These are phyloP conservation scores for Kodamaea sp. DNA, from an alignment of 1,139 yeast genomes.

Conservation along the genomic window DNA sequence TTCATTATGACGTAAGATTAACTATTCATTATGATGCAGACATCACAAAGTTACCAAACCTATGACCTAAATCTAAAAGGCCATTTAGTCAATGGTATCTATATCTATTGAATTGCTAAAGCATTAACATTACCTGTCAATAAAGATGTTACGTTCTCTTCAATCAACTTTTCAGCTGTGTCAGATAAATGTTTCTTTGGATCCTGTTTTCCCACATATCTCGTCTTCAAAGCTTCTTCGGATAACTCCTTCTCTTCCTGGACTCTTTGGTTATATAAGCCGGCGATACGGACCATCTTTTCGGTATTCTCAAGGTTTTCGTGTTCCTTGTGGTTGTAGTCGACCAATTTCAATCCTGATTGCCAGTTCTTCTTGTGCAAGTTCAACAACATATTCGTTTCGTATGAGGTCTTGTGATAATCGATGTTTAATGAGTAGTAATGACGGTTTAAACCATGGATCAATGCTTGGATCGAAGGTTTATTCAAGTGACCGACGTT, in stretches of 20 bases:
- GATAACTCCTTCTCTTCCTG: conserved; percentile 88
- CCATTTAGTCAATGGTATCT: too few relatives aligned
- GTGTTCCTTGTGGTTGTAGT: conserved; percentile 78
- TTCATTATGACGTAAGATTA: too few relatives aligned
- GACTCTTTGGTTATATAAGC: conserved; percentile 85
- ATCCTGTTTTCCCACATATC: conserved; percentile 98
- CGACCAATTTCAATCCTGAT: conserved; percentile 78
- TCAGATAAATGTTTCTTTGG: conserved; percentile 96
- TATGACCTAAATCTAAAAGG: too few relatives aligned
- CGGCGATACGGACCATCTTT: conserved; percentile 86
- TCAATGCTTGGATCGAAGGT: conserved; percentile 96
- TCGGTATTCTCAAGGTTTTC: conserved; percentile 72
- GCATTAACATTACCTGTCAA: conserved; percentile 89
- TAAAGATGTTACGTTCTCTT: conserved; percentile 85
- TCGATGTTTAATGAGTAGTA: conserved; percentile 94
- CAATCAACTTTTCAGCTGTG: conserved; percentile 82
- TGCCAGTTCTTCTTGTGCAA: conserved; percentile 97
- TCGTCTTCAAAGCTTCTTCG: conserved; percentile 87
- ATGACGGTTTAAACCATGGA: conserved; percentile 96
- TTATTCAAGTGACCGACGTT: conserved; percentile 94
- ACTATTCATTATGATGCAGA: too few relatives aligned
- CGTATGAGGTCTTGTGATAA: conserved; percentile 89
- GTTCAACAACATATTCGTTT: conserved; percentile 91
- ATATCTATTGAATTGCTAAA: conserved; percentile 65
- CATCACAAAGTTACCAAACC: too few relatives aligned